Evolutionary conservation across 192 early-diverging fungal species (phyloP), one percentile per base, ranked within the genome.

Genomic region (Pilaira anomala): DNA sequence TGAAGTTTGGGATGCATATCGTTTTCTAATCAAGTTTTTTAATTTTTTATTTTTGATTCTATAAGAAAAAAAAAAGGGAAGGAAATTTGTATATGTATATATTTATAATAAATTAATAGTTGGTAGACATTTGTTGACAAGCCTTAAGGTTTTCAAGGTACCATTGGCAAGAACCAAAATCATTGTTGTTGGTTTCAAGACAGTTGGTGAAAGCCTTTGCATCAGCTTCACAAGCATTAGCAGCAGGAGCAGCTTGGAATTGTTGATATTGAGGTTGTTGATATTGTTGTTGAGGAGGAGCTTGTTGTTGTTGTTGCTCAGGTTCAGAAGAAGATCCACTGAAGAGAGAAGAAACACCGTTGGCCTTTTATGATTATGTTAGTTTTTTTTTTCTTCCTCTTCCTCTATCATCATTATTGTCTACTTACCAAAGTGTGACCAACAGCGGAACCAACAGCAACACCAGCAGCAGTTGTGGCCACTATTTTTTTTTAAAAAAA

Each of bases 401-500:
- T 13, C 46, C 29, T 16, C 5, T 40, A 22, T 1, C 28, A 25
- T 12, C 51, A 30, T 29, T 46, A 55, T 54, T 33, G 22, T 33
- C 19, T 29, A 66, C 80, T 71, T 72, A 74, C 72, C 29, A 82
- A 73, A 65, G 85, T 79, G 67, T 85, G 82, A 49, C 86, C 90
- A 36, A 91, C 82, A 46, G 89, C 89, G 54, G 85, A 87, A 52
- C 93, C 94, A n/a, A 96, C 88, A 64, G 93, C 94, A 45, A 93
- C 92, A 79, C 93, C 93, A 46, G 90, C 94, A 57, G 93, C 94
- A 21, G 94, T 95, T 14, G 92, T 80, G n/a, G 92, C 94, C 91
- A 95, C 80, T 73, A 51, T 25, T 5, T 33, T n/a, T n/a, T n/a
- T n/a, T n/a, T n/a, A n/a, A n/a, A n/a, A 51, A 30, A 3, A 48